phyloP scores from a whole-genome alignment of 2,329 filamentous ascomycete genomes.

The Rhytidhysteron rufulum region DNA sequence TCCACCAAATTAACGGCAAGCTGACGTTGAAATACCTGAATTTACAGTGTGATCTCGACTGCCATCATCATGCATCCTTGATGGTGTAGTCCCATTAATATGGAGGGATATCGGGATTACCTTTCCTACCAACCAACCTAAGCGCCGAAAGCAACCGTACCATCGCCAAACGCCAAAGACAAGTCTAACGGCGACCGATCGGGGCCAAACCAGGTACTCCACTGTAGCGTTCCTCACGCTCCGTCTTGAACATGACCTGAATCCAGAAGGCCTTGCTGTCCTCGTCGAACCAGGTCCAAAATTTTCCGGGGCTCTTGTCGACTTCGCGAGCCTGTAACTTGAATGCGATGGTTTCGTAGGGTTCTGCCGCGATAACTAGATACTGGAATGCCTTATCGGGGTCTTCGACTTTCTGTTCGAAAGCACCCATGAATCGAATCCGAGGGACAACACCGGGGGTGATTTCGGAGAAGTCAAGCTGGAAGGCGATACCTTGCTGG shows the following conservation, averaged over 20 bases:
- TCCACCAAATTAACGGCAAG: too few species aligned
- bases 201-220: constrained; percentile 62
- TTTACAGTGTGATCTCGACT: too few species aligned
- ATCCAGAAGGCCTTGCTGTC: constrained; percentile 97
- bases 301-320: constrained; percentile 80
- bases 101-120: too few species aligned
- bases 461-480: constrained; percentile 93
- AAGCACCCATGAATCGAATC: constrained; percentile 96
- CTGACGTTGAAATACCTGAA: too few species aligned
- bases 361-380: constrained; percentile 88
- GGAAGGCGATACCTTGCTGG: constrained; percentile 90
- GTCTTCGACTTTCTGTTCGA: constrained; percentile 91
- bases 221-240: constrained; percentile 85
- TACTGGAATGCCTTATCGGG: constrained; percentile 95
- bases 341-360: constrained; percentile 95
- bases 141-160: too few species aligned
- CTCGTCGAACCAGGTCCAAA: constrained; percentile 93
- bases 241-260: constrained; percentile 97
- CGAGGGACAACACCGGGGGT: constrained; percentile 69
- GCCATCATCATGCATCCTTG: too few species aligned
- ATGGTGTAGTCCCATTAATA: too few species aligned
- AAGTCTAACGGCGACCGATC: not conserved
- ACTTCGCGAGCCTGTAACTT: constrained; percentile 93
- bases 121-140: too few species aligned
- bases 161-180: too few species aligned